These are phyloP conservation scores for Tripterygium wilfordii DNA, from an alignment of 177 flowering plant species.

Conservation along the genomic window DNA sequence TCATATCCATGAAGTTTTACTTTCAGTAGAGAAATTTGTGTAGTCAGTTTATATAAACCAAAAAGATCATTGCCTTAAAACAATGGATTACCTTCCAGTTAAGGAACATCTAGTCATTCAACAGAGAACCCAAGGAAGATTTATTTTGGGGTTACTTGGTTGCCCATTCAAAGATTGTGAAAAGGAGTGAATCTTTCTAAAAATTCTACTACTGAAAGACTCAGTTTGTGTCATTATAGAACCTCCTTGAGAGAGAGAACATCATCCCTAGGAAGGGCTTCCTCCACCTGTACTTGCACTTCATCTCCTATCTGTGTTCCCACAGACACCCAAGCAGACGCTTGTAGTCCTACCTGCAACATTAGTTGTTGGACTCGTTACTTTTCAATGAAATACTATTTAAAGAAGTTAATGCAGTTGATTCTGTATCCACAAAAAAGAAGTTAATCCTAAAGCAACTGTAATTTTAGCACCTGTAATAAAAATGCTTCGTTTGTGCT, in stretches of 20 bases:
- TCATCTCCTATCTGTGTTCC: conserved; percentile 86
- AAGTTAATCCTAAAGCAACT: too few species aligned
- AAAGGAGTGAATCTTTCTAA: neutral
- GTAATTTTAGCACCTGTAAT: too few species aligned
- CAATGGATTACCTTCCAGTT: too few species aligned
- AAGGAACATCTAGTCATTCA: too few species aligned
- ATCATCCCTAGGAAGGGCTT: conserved; percentile 90
- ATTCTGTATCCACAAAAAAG: neutral
- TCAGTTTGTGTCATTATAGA: conserved; percentile 10
- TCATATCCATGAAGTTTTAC: too few species aligned
- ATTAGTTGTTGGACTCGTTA: neutral
- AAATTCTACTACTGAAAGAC: neutral
- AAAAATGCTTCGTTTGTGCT: too few species aligned
- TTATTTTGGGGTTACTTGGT: too few species aligned
- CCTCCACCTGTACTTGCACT: conserved; percentile 69
- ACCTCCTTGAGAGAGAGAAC: conserved; percentile 58
- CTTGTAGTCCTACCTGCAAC: conserved; percentile 88
- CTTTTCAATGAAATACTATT: neutral
- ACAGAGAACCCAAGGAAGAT: too few species aligned
- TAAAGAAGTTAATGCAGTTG: neutral
- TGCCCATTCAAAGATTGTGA: neutral
- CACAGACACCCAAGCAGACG: conserved; percentile 69
- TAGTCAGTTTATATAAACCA: too few species aligned
- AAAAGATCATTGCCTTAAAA: too few species aligned
- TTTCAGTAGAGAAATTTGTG: too few species aligned